A percentile compares a stretch with the other conserved stretches of the same genome.
These are phyloP conservation scores for Cystobasidiaceae sp. DNA, from an alignment of 1,284 basidiomycete genomes.

Conservation along the genomic window DNA sequence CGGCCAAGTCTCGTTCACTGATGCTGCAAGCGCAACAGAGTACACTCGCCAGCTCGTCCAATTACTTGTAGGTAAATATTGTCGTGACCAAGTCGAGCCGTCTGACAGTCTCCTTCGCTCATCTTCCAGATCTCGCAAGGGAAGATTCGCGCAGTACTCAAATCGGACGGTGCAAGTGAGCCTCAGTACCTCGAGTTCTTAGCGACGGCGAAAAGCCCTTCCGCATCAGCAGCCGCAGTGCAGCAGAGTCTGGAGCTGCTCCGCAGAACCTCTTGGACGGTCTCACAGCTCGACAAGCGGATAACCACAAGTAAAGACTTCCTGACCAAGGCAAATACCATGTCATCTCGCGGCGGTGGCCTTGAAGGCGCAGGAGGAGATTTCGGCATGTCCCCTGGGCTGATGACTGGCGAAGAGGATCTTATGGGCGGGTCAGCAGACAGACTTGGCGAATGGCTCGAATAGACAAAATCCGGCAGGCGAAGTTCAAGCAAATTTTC, in stretches of 20 bases:
- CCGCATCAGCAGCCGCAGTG: neutral
- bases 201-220: neutral
- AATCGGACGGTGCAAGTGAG: neutral
- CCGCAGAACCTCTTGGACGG: neutral
- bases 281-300: conserved; percentile 4
- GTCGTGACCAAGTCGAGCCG: neutral
- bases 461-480: too few relatives aligned
- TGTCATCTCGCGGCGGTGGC: neutral
- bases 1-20: neutral
- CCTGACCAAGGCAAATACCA: conserved; percentile 8
- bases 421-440: conserved; percentile 6
- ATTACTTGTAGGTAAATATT: neutral
- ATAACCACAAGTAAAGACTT: conserved; percentile 8
- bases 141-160: conserved; percentile 8
- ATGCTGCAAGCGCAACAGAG: neutral
- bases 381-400: neutral
- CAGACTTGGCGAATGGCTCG: neutral
- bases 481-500: neutral
- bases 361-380: neutral
- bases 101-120: neutral
- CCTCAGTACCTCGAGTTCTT: conserved; percentile 19
- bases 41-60: conserved; percentile 9
- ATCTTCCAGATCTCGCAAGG: neutral
- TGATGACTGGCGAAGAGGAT: conserved; percentile 14
- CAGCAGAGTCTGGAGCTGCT: neutral